A percentile compares a stretch with the other conserved stretches of the same genome.
These are phyloP conservation scores for Orbilia javanica DNA, from an alignment of 2,329 filamentous ascomycete species.

Conservation along the genomic window DNA sequence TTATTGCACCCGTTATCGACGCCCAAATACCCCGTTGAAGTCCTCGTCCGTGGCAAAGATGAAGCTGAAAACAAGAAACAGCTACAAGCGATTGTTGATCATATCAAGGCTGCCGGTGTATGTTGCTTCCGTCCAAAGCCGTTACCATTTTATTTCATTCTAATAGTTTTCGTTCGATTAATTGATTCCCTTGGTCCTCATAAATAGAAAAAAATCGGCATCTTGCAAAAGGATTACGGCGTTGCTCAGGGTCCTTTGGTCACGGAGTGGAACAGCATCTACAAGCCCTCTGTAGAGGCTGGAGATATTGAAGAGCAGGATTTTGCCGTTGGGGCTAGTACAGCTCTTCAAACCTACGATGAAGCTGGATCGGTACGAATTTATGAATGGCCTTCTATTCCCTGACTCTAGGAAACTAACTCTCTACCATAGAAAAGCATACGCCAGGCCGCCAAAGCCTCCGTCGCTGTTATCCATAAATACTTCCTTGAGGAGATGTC, in stretches of 20 bases:
- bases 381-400: constrained; percentile 26
- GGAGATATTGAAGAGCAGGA: constrained; percentile 90
- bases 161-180: background rate
- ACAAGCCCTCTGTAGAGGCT: constrained; percentile 74
- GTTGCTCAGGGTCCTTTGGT: constrained; percentile 81
- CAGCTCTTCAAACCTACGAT: constrained; percentile 92
- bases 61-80: constrained; percentile 90
- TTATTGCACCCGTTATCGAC: constrained; percentile 92
- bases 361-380: constrained; percentile 81
- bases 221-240: constrained; percentile 85
- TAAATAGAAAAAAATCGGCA: constrained; percentile 84
- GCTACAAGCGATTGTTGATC: constrained; percentile 83
- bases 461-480: constrained; percentile 91
- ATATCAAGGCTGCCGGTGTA: constrained; percentile 88
- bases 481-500: constrained; percentile 99
- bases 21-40: constrained; percentile 91
- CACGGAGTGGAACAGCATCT: constrained; percentile 93
- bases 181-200: constrained; percentile 39
- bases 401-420: background rate
- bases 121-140: constrained; percentile 65
- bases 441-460: constrained; percentile 92
- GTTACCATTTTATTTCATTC: background rate
- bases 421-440: constrained; percentile 77
- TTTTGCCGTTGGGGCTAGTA: constrained; percentile 72
- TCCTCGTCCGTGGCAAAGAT: constrained; percentile 92